A percentile compares a stretch with the other conserved stretches of the same genome.
These are phyloP conservation scores for Vitis labrusca DNA, from an alignment of 164 flowering plant species.

Conservation along the genomic window DNA sequence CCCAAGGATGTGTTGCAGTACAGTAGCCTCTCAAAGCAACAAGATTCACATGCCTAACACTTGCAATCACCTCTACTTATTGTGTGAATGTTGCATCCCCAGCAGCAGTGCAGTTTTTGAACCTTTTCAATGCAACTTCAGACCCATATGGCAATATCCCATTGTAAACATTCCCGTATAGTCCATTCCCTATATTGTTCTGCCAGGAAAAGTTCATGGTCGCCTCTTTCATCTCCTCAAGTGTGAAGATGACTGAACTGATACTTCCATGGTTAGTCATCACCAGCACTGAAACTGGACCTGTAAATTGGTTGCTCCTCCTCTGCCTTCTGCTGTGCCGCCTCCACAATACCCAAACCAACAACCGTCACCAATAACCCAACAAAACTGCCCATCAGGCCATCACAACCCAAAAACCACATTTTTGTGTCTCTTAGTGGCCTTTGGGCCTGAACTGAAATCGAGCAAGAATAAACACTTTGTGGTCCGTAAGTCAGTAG, in stretches of 20 bases:
- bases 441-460: not conserved
- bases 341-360: slow-evolving; percentile 28
- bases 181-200: slow-evolving; percentile 67
- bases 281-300: slow-evolving; percentile 25
- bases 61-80: slow-evolving; percentile 55
- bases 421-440: slow-evolving; percentile 3
- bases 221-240: slow-evolving; percentile 55
- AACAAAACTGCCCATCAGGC: slow-evolving; percentile 23
- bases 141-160: slow-evolving; percentile 53
- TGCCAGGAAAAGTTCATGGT: slow-evolving; percentile 55
- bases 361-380: slow-evolving; percentile 18
- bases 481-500: slow-evolving; percentile 11
- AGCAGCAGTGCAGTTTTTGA: slow-evolving; percentile 60
- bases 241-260: slow-evolving; percentile 32
- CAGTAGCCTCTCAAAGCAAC: slow-evolving; percentile 50
- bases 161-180: slow-evolving; percentile 70
- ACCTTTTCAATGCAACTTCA: slow-evolving; percentile 71
- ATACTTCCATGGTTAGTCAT: slow-evolving; percentile 29
- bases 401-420: slow-evolving; percentile 26
- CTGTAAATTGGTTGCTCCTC: slow-evolving; percentile 3
- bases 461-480: slow-evolving; percentile 19
- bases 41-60: slow-evolving; percentile 52
- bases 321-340: slow-evolving; percentile 6
- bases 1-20: slow-evolving; percentile 21
- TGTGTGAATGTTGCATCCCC: slow-evolving; percentile 36